Base-by-base conservation (phyloP, 306 rosid species). In the Prunus fruticosa region DNA sequence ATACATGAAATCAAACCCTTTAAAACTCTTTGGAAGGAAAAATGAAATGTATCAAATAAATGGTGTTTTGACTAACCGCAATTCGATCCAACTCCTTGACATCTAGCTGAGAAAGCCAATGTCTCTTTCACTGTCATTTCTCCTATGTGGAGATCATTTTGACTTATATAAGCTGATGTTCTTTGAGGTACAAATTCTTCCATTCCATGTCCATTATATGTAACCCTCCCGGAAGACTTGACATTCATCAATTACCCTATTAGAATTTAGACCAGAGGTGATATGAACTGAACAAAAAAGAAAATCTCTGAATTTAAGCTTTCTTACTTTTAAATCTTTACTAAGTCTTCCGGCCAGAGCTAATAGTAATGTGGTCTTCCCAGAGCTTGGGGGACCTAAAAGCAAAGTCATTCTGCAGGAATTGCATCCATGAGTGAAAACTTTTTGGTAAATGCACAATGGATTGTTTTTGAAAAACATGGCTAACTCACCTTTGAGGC, bases 81-180 rank as follows among this genome's bases (percentile, higher is more conserved):
- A 79, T 76, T 83, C 2, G 82, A 80, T 71, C 96, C 97, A 19
- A 87, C 88, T 61, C 98, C 98, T 87, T 91, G 97, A 50, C 98
- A 93, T 81, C 98, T 88, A 23, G 96, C 97, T 25, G 98, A 90
- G 67, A 93, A 93, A 64, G 96, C 88, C 77, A 93, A 77, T 41
- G 98, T 93, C 86, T 93, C 98, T 85, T 97, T 88, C 5, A 93
- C 97, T 76, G 97, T 93, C 93, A 93, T 71, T 75, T 93, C 98
- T 85, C 93, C 96, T 25, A 89, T 90, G 80, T 93, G 98, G 20
- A 88, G 86, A 84, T 91, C 98, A 76, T 82, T 73, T 76, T 93
- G 97, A 85, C 98, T 91, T 58, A 88, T 80, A 76, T 91, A 93
- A 14, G 97, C 97, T 14, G 93, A 84, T 80, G 93, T 87, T 79